These are phyloP conservation scores for Sporothrix pseudoabietina DNA, from an alignment of 2,329 filamentous ascomycete genomes.

Conservation along the genomic window DNA sequence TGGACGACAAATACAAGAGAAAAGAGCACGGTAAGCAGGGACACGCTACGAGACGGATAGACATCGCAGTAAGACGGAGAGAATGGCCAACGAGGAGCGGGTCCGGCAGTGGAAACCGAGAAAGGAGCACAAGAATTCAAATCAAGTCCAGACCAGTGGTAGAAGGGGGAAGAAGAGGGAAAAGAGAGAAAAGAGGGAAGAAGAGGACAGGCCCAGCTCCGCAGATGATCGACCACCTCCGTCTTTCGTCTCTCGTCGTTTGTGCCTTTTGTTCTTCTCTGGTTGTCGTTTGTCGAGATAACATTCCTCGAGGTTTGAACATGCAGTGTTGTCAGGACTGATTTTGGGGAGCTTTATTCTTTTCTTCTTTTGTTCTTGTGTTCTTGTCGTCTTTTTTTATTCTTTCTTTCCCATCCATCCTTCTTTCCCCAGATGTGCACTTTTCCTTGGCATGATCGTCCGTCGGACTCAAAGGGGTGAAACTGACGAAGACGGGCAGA, in stretches of 20 bases:
- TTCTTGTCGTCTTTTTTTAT: not conserved
- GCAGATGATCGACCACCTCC: not conserved
- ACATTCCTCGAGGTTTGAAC: not conserved
- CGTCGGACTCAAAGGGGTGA: not conserved
- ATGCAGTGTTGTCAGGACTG: not conserved
- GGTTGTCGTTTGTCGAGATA: not conserved
- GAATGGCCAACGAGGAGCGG: not conserved
- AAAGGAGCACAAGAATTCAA: conserved; percentile 6
- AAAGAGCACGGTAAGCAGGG: conserved; percentile 5
- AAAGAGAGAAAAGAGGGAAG: not conserved
- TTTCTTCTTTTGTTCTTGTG: not conserved
- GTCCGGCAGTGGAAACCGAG: not conserved
- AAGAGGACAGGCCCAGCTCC: not conserved
- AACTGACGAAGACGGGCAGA: not conserved
- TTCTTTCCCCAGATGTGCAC: not conserved
- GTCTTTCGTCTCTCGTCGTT: not conserved
- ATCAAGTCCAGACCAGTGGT: not conserved
- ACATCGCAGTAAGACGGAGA: not conserved
- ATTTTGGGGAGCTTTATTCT: not conserved
- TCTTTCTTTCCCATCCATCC: not conserved
- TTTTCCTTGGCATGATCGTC: conserved; percentile 27
- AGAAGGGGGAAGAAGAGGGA: not conserved
- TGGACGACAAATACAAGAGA: not conserved
- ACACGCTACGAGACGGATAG: not conserved
- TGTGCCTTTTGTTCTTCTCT: not conserved